Base-by-base conservation (phyloP, 495 filamentous ascomycete species). In the Thermochaetoides thermophila region DNA sequence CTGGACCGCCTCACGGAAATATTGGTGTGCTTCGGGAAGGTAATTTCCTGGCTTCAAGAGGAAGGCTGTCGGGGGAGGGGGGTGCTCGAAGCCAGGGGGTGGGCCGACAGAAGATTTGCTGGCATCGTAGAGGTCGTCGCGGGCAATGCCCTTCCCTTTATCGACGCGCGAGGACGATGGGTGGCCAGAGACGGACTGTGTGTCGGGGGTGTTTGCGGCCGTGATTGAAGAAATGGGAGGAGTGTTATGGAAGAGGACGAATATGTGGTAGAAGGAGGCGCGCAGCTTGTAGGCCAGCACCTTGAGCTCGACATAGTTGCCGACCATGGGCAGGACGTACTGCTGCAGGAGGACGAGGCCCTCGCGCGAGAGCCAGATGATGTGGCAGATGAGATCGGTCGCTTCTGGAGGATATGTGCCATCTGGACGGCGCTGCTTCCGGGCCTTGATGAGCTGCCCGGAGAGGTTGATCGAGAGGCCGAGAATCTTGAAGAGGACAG, bases 211-310 rank as follows among this genome's bases (percentile, higher is more conserved):
- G 30, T 39, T 46, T 29, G 52, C 30, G 12, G 50, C 53, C 43
- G 60, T 51, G 15, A n/a, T n/a, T n/a, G 46, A 30, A 2, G 61
- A 63, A 2, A 72, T 57, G 0, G 59, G 50, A 1, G 68, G 68
- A 5, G 62, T 58, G 56, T 95, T 93, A 60, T 93, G 84, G 50
- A 94, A 97, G 11, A 95, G 68, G 32, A 93, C 92, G 49, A 92
- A 94, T 38, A 97, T 83, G 59, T 97, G 89, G 45, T 89, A 87
- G 47, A 95, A 93, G 17, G 78, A 85, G 5, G 91, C 89, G 37
- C 84, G 76, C 14, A 97, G 69, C 57, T 96, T 97, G 57, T 80
- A 80, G 6, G 81, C 74, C 31, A 97, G 70, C 7, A 96, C 85
- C 44, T 83, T 84, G 14, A 85, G 69, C 53, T 81, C 86, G 45